These are phyloP conservation scores for Eragrostis curvula DNA, from an alignment of 176 grass and related monocot genomes.

Conservation along the genomic window DNA sequence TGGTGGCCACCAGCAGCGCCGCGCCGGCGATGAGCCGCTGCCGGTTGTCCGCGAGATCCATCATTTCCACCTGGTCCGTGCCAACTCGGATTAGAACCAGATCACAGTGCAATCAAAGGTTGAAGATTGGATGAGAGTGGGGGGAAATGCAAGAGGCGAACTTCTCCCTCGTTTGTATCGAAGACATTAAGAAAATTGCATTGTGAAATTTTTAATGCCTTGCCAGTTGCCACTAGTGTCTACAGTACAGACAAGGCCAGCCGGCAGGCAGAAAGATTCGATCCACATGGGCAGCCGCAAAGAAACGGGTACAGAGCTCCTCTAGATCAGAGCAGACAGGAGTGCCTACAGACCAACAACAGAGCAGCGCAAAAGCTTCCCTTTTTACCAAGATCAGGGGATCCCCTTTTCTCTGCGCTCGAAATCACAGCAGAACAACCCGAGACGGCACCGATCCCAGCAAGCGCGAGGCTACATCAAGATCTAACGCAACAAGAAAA, in stretches of 20 bases:
- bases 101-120: background rate
- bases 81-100: background rate
- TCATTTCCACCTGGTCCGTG: slow-evolving; percentile 12
- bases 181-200: background rate
- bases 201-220: background rate
- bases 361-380: background rate
- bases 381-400: background rate
- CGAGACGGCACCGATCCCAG: background rate
- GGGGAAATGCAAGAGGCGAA: background rate
- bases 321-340: slow-evolving; percentile 11
- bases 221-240: background rate
- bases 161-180: slow-evolving; percentile 21
- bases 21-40: slow-evolving; percentile 49
- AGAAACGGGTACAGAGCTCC: background rate
- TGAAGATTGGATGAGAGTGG: no score
- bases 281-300: background rate
- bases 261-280: background rate
- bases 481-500: background rate
- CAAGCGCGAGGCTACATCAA: background rate
- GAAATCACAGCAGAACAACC: background rate
- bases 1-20: slow-evolving; percentile 53
- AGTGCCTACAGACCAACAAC: background rate
- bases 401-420: no score
- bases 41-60: slow-evolving; percentile 67
- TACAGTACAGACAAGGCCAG: background rate